Base-by-base conservation (phyloP, 2,329 filamentous ascomycete genomes). In the Monilinia vaccinii-corymbosi region DNA sequence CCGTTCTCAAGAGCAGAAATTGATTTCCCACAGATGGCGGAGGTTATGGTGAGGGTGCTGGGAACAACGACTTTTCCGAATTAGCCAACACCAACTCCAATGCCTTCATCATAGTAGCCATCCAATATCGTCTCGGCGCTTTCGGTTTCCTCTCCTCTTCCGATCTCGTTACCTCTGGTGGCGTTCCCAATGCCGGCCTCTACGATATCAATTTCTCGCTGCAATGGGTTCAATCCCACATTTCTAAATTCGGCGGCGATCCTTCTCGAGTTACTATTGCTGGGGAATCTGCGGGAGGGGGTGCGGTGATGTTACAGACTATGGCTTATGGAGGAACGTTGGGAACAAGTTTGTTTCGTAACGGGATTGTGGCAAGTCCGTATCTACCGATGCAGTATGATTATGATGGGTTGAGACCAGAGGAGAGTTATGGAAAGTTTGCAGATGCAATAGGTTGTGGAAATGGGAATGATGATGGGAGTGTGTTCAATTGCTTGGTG, bases 81-180 rank as follows among this genome's bases (percentile, higher is more conserved):
- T 66, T 78, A 73, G 77, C 81, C 51, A 76, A 76, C 44, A 74
- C 74, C 4, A 80, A 78, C 62, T 69, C 73, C n/a, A 63, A 80
- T 61, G 59, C 67, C 21, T 72, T 88, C 58, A 74, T 88, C 23
- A 80, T 77, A 58, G 78, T 86, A 48, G 80, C 78, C 69, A 79
- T 85, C 67, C 82, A 81, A 71, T 84, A 88, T 70, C 79, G 87
- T 3, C 79, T 89, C 31, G 83, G 84, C 4, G 80, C 82, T 1
- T 76, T 90, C 67, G 89, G 89, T 0, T 91, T 93, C 72, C 72
- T 89, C 36, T 79, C 82, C 11, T 84, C 82, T 0, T 71, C 72
- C 7, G 66, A 81, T 57, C 84, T 82, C 74, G 77, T 82, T 18
- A 74, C 76, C 11, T 76, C 76, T 18, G 78, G 77, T 38, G 81